Evolutionary conservation across 2,329 filamentous ascomycete genomes (phyloP).

Genomic region (Claviceps sorghi): DNA sequence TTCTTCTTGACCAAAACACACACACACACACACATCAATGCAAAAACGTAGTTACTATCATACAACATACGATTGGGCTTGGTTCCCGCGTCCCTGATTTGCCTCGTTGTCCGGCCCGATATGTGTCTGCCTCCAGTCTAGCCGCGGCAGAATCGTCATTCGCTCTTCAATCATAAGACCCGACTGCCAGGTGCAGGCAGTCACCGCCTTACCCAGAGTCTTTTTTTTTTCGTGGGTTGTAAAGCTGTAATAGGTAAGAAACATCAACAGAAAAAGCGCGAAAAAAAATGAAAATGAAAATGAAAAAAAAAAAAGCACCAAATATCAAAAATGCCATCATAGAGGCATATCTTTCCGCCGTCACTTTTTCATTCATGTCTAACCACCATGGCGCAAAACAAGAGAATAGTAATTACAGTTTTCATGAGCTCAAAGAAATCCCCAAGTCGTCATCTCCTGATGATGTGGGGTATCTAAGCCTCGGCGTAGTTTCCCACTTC

Average conservation of each 20-base stretch:
- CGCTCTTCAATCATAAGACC: not conserved
- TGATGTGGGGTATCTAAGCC: not conserved
- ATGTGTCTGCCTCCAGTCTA: slow-evolving; percentile 4
- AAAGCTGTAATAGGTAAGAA: not conserved
- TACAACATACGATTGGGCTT: slow-evolving; percentile 5
- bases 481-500: not conserved
- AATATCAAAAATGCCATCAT: not conserved
- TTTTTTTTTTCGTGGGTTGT: not conserved
- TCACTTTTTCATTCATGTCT: slow-evolving; percentile 2
- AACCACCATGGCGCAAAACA: not conserved
- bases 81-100: not conserved
- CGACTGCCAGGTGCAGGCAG: not conserved
- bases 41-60: slow-evolving; percentile 8
- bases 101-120: slow-evolving; percentile 4
- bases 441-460: slow-evolving; percentile 8
- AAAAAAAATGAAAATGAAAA: too few relatives aligned
- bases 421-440: slow-evolving; percentile 13
- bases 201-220: not conserved
- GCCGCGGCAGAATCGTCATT: not conserved
- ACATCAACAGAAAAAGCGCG: not conserved
- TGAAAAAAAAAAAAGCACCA: not conserved
- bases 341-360: not conserved
- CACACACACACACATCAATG: not conserved
- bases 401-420: not conserved
- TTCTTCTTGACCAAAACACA: not conserved